Evolutionary conservation across 345 rosid species (phyloP).

Genomic region (Kernera saxatilis): DNA sequence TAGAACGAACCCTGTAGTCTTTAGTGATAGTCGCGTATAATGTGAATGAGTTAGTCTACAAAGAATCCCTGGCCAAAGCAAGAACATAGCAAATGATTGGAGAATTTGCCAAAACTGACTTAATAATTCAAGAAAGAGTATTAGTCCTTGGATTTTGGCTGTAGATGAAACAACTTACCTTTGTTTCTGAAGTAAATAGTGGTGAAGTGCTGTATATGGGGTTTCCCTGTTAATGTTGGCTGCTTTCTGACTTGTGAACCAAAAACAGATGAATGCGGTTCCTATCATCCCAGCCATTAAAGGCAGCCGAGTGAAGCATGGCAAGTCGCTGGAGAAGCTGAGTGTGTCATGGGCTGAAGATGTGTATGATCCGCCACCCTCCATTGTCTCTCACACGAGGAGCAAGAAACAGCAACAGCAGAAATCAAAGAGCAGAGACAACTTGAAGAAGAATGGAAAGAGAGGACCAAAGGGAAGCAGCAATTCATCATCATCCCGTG

Average conservation of each 20-base stretch:
- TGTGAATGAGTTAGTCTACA: not conserved
- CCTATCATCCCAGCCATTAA: constrained; percentile 66
- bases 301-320: constrained; percentile 72
- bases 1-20: not conserved
- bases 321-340: constrained; percentile 40
- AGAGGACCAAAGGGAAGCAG: constrained; percentile 68
- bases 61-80: not conserved
- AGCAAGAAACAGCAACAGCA: constrained; percentile 41
- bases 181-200: not conserved
- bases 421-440: constrained; percentile 49
- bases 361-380: constrained; percentile 83
- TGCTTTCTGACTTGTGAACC: not conserved
- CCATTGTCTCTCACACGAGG: constrained; percentile 57
- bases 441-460: constrained; percentile 62
- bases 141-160: not conserved
- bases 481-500: constrained; percentile 38
- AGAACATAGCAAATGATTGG: not conserved
- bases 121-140: not conserved
- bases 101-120: not conserved
- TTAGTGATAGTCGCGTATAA: not conserved
- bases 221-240: not conserved
- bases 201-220: not conserved
- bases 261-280: constrained; percentile 27
- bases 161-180: no score
- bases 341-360: constrained; percentile 85